These are phyloP conservation scores for Graphilbum ipis-grandicollis DNA, from an alignment of 2,329 filamentous ascomycete species.

Conservation along the genomic window DNA sequence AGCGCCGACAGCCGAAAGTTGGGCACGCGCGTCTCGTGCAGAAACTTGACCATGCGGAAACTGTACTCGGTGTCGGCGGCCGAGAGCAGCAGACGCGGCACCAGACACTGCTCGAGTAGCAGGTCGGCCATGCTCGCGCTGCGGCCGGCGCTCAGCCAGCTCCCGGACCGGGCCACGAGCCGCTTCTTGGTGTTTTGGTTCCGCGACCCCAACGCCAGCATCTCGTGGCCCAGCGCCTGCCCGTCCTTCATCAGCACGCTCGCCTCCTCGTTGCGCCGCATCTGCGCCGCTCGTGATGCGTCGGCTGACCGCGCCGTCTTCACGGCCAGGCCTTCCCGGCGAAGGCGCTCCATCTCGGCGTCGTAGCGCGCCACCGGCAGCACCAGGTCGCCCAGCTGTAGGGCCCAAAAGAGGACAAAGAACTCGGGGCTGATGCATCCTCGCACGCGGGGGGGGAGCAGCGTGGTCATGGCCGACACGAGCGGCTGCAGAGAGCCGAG, in stretches of 20 bases:
- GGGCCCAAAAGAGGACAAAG: constrained; percentile 83
- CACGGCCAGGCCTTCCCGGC: constrained; percentile 48
- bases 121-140: constrained; percentile 46
- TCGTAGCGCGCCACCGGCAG: constrained; percentile 65
- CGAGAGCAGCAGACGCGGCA: constrained; percentile 75
- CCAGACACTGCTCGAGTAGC: constrained; percentile 75
- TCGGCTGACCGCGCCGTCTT: constrained; percentile 52
- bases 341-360: constrained; percentile 51
- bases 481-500: constrained; percentile 48
- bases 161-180: constrained; percentile 56
- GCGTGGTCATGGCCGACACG: constrained; percentile 47
- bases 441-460: constrained; percentile 47
- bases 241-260: constrained; percentile 51
- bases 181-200: constrained; percentile 51
- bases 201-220: constrained; percentile 49
- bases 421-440: constrained; percentile 60
- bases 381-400: constrained; percentile 66
- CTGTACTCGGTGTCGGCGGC: constrained; percentile 78
- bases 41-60: constrained; percentile 69
- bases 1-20: constrained; percentile 77
- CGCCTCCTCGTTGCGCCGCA: constrained; percentile 52
- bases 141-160: constrained; percentile 49
- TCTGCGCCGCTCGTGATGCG: constrained; percentile 46
- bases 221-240: constrained; percentile 55
- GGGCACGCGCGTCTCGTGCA: constrained; percentile 70